These are phyloP conservation scores for Fusarium liriodendri DNA, from an alignment of 2,329 filamentous ascomycete species.

Conservation along the genomic window DNA sequence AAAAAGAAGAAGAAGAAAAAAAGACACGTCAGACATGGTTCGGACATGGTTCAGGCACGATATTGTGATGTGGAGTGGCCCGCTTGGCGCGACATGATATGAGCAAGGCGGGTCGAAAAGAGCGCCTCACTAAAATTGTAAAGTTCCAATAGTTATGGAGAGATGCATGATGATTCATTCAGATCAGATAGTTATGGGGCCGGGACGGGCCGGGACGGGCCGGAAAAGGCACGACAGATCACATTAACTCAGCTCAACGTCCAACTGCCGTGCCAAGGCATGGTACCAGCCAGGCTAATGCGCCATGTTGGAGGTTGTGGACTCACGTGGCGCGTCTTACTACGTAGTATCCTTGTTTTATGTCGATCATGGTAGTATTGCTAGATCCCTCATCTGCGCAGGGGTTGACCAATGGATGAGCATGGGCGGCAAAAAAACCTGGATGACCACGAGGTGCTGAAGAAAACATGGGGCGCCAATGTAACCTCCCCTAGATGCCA, in stretches of 20 bases:
- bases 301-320: neutral
- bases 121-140: neutral
- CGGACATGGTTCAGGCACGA: neutral
- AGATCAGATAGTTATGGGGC: neutral
- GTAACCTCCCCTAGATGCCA: neutral
- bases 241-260: neutral
- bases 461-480: neutral
- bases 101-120: neutral
- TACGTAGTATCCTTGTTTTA: neutral
- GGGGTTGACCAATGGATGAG: neutral
- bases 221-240: neutral
- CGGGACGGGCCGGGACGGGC: neutral
- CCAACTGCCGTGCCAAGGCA: neutral
- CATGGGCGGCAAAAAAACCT: neutral
- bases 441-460: neutral
- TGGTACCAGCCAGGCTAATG: neutral
- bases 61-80: neutral
- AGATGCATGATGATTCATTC: neutral
- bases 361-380: neutral
- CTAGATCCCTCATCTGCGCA: neutral
- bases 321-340: neutral
- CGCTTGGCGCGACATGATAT: neutral
- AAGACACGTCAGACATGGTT: neutral
- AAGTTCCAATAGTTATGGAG: neutral
- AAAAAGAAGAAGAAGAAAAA: neutral